phyloP scores from a whole-genome alignment of 345 rosid genomes.

The Stellera chamaejasme region DNA sequence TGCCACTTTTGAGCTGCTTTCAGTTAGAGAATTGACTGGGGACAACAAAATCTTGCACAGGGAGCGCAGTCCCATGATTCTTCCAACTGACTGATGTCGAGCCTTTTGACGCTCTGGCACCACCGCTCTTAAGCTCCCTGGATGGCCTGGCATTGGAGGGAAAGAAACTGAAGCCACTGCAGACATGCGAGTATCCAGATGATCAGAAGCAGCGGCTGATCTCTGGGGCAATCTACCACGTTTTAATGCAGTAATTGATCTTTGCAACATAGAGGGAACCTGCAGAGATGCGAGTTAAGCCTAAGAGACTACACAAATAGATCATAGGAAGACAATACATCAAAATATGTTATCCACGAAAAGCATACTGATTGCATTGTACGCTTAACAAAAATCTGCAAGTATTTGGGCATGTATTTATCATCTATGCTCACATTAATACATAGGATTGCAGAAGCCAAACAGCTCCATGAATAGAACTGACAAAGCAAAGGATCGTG shows the following conservation, averaged over 20 bases:
- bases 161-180: conserved; percentile 28
- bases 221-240: conserved; percentile 25
- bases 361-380: no score
- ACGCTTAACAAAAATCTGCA: no score
- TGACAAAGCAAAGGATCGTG: no score
- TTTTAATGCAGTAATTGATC: conserved; percentile 49
- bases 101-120: conserved; percentile 18
- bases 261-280: conserved; percentile 53
- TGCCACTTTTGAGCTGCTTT: conserved; percentile 15
- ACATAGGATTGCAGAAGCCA: no score
- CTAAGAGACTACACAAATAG: no score
- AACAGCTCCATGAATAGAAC: no score
- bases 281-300: conserved; percentile 14
- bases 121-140: conserved; percentile 34
- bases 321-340: no score
- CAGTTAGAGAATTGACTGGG: conserved; percentile 2
- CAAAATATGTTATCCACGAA: no score
- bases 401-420: no score
- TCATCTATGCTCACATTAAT: no score
- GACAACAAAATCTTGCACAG: conserved; percentile 25
- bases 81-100: conserved; percentile 15
- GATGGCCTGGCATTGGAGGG: conserved; percentile 17
- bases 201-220: conserved; percentile 14
- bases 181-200: conserved; percentile 9
- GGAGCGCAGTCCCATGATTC: conserved; percentile 37